Evolutionary conservation across 2,329 filamentous ascomycete genomes (phyloP).

Genomic region (Colletotrichum abscissum): DNA sequence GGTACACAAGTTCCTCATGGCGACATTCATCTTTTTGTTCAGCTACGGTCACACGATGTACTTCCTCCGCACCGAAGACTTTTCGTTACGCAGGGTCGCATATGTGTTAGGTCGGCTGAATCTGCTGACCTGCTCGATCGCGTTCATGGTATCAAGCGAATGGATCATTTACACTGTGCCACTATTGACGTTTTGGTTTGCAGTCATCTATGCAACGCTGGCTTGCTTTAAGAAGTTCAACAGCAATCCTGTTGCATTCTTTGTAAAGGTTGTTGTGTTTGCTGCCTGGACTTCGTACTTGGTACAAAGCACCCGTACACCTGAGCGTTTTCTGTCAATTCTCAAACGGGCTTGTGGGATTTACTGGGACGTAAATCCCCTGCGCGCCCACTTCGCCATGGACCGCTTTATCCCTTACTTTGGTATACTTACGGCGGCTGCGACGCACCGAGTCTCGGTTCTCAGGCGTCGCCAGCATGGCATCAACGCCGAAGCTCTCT

Average conservation of each 20-base stretch:
- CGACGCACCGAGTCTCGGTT: conserved; percentile 46
- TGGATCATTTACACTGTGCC: conserved; percentile 67
- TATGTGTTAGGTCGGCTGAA: conserved; percentile 65
- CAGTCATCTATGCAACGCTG: conserved; percentile 66
- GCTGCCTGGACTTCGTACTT: conserved; percentile 44
- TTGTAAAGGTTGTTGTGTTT: conserved; percentile 60
- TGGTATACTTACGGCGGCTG: conserved; percentile 62
- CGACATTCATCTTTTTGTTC: conserved; percentile 71
- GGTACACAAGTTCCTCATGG: conserved; percentile 63
- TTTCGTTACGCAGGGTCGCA: conserved; percentile 63
- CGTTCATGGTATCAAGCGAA: conserved; percentile 66
- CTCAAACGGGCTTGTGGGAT: conserved; percentile 51
- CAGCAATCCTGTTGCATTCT: conserved; percentile 51
- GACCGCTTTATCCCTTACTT: conserved; percentile 68
- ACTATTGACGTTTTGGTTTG: conserved; percentile 71
- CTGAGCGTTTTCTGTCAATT: conserved; percentile 20
- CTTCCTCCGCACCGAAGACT: conserved; percentile 67
- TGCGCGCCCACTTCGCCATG: conserved; percentile 61
- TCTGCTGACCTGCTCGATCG: conserved; percentile 62
- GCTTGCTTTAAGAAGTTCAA: conserved; percentile 55
- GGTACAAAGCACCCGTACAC: conserved; percentile 22
- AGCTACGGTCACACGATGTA: conserved; percentile 71
- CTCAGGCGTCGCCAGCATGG: conserved; percentile 22
- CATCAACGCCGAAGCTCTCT: conserved; percentile 18
- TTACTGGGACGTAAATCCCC: conserved; percentile 59